Evolutionary conservation across 176 grass and related monocot genomes (phyloP).

Genomic region (Carex parvula): DNA sequence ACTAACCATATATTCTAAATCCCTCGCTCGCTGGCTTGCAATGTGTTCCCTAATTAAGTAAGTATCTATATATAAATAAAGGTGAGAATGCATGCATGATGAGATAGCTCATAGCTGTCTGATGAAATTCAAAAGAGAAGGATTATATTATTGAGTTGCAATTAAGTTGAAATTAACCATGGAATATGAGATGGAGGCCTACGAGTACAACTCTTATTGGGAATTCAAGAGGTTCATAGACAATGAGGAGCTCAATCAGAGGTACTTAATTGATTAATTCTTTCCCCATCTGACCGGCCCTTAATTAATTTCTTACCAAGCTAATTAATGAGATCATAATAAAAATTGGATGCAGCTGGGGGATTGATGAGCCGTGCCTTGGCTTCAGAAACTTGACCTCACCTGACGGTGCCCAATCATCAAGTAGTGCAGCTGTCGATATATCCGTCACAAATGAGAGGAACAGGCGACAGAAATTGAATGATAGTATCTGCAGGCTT

Average conservation of each 20-base stretch:
- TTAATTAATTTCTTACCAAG: not conserved
- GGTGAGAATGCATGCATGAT: not conserved
- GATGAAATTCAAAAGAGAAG: not conserved
- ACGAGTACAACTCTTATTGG: conserved; percentile 37
- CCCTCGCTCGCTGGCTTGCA: not conserved
- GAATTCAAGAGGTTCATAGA: conserved; percentile 40
- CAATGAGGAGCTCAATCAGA: conserved; percentile 36
- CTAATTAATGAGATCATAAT: conserved; percentile 2
- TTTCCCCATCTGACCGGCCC: not conserved
- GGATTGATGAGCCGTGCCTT: conserved; percentile 13
- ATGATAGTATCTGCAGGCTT: conserved; percentile 55
- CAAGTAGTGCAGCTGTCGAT: not conserved
- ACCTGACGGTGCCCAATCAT: conserved; percentile 21
- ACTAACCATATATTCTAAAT: not conserved
- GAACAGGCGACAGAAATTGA: conserved; percentile 39
- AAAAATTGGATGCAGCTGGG: conserved; percentile 29
- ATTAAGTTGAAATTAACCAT: not conserved
- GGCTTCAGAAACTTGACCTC: conserved; percentile 30
- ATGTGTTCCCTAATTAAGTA: not conserved
- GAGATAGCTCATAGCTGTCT: not conserved
- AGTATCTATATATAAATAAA: not conserved
- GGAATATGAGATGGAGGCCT: conserved; percentile 29
- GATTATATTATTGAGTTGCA: not conserved
- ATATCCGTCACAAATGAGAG: conserved; percentile 33
- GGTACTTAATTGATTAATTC: not conserved